phyloP scores from a whole-genome alignment of 2,329 filamentous ascomycete species.

The Byssothecium circinans region DNA sequence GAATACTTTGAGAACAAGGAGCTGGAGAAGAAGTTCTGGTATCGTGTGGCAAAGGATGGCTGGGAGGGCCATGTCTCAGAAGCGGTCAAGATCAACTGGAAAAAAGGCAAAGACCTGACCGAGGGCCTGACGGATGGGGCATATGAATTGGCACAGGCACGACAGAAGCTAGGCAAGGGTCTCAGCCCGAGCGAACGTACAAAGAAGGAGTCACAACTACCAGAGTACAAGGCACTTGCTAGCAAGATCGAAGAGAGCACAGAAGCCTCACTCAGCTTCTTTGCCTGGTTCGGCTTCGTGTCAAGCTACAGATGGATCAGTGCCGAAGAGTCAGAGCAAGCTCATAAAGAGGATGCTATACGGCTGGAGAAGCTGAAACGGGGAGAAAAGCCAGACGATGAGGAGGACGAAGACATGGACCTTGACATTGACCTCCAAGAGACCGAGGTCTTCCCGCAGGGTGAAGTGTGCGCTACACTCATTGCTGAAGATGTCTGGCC shows the following conservation, averaged over 20 bases:
- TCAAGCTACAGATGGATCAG: constrained; percentile 66
- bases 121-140: constrained; percentile 76
- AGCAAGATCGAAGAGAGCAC: constrained; percentile 59
- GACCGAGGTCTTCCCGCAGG: constrained; percentile 84
- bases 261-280: constrained; percentile 75
- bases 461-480: constrained; percentile 77
- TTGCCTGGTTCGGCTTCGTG: constrained; percentile 81
- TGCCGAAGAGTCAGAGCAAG: constrained; percentile 69
- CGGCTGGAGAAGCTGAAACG: constrained; percentile 52
- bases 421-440: constrained; percentile 67
- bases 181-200: constrained; percentile 37
- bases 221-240: constrained; percentile 58
- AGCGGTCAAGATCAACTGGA: constrained; percentile 82
- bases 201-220: constrained; percentile 58
- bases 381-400: constrained; percentile 44
- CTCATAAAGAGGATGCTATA: constrained; percentile 62
- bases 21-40: constrained; percentile 91
- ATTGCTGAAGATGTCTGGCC: constrained; percentile 89
- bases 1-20: constrained; percentile 76
- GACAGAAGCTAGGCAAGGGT: constrained; percentile 41
- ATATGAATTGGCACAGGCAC: constrained; percentile 67
- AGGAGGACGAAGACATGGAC: constrained; percentile 49
- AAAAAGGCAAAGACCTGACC: constrained; percentile 76
- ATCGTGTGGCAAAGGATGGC: constrained; percentile 65
- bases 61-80: constrained; percentile 82